Percentiles rank a stretch among this genome's conserved stretches.
These are phyloP conservation scores for Wickerhamiella kurtzmanii DNA, from an alignment of 805 yeast species.

Conservation along the genomic window DNA sequence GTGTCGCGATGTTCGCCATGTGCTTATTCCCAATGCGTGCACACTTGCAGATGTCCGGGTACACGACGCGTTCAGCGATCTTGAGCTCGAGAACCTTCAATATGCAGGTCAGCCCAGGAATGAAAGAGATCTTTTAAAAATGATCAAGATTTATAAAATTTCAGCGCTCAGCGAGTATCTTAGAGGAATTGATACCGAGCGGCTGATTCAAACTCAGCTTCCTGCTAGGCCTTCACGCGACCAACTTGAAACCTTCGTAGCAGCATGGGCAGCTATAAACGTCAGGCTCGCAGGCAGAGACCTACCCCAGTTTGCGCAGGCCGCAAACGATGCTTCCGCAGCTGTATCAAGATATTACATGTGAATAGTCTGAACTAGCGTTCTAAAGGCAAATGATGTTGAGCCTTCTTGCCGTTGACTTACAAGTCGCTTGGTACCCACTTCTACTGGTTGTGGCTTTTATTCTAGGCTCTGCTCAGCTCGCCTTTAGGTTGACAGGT, in stretches of 20 bases:
- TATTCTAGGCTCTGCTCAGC: too few species aligned
- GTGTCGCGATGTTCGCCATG: slow-evolving; percentile 13
- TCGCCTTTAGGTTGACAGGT: too few species aligned
- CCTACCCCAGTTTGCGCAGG: neutral
- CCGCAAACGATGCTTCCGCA: neutral
- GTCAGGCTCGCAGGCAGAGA: neutral
- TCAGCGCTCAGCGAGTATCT: neutral
- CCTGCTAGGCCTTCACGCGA: neutral
- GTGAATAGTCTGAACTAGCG: too few species aligned
- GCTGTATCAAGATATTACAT: neutral
- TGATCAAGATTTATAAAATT: neutral
- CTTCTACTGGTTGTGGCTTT: too few species aligned
- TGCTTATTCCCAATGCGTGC: slow-evolving; percentile 18
- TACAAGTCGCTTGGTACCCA: too few species aligned
- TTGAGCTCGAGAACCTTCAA: slow-evolving; percentile 38
- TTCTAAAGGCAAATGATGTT: neutral
- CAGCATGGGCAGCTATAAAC: neutral
- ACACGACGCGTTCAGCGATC: slow-evolving; percentile 36
- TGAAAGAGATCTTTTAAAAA: neutral
- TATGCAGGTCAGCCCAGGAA: slow-evolving; percentile 21
- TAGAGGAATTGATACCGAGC: neutral
- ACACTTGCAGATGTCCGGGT: slow-evolving; percentile 41
- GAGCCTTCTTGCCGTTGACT: neutral
- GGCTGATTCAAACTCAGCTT: neutral
- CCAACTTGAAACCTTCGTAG: neutral